Evolutionary conservation across 345 rosid genomes (phyloP).

Genomic region (Camelina neglecta): DNA sequence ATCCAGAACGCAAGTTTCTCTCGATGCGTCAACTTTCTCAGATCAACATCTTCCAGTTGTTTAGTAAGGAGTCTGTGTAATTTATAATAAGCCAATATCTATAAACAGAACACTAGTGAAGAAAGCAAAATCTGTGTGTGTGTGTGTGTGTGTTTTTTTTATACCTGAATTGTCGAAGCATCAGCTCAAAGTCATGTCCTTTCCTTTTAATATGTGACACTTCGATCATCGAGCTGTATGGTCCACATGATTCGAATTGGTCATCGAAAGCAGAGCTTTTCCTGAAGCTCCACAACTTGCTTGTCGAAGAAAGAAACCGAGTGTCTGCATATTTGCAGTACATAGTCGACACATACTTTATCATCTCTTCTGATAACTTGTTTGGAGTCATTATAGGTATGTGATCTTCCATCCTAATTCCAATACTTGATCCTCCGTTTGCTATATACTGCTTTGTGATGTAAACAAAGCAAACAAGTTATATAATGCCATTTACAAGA

Average conservation of each 20-base stretch:
- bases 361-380: slow-evolving; percentile 92
- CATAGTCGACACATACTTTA: slow-evolving; percentile 80
- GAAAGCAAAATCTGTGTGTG: background rate
- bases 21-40: slow-evolving; percentile 65
- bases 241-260: background rate
- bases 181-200: slow-evolving; percentile 12
- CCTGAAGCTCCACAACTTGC: background rate
- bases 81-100: background rate
- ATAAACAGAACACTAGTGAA: background rate
- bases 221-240: background rate
- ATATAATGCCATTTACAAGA: slow-evolving; percentile 13
- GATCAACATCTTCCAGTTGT: slow-evolving; percentile 66
- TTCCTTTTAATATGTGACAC: slow-evolving; percentile 1
- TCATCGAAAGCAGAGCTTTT: background rate
- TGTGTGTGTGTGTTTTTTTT: background rate
- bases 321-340: slow-evolving; percentile 44
- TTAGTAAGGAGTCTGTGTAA: background rate
- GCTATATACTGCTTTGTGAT: slow-evolving; percentile 59
- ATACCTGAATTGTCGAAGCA: slow-evolving; percentile 4
- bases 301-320: background rate
- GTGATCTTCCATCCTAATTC: slow-evolving; percentile 78
- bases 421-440: slow-evolving; percentile 60
- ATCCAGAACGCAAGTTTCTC: slow-evolving; percentile 97
- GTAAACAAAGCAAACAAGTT: slow-evolving; percentile 20
- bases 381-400: slow-evolving; percentile 71